Percentiles rank a stretch among this genome's conserved stretches.
phyloP scores from a whole-genome alignment of 1,284 basidiomycete genomes.

The Retiboletus flavoniger region DNA sequence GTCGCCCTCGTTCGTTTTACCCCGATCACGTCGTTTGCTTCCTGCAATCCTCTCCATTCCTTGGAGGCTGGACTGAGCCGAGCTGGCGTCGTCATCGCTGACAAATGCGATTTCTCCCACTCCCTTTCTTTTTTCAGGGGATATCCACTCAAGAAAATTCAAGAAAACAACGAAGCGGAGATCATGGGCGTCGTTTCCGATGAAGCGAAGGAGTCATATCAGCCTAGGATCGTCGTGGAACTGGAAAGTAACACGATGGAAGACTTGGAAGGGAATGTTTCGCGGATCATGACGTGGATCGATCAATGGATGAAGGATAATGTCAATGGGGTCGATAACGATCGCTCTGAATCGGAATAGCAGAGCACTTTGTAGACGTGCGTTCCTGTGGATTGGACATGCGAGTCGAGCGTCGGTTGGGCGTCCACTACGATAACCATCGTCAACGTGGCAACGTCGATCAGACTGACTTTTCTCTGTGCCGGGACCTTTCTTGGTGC shows the following conservation, averaged over 20 bases:
- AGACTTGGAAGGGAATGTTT: slow-evolving; percentile 85
- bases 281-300: slow-evolving; percentile 85
- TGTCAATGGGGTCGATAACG: background rate
- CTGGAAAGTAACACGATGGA: slow-evolving; percentile 77
- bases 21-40: background rate
- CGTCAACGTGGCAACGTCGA: background rate
- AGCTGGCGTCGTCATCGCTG: background rate
- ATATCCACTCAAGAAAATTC: slow-evolving; percentile 91
- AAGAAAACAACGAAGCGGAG: slow-evolving; percentile 98
- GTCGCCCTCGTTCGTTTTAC: background rate
- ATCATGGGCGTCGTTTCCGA: slow-evolving; percentile 94
- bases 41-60: background rate
- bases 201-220: slow-evolving; percentile 87
- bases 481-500: background rate
- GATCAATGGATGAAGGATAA: slow-evolving; percentile 69
- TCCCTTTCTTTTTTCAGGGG: slow-evolving; percentile 49
- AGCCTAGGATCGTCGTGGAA: slow-evolving; percentile 83
- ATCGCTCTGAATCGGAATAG: slow-evolving; percentile 6
- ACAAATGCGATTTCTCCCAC: background rate
- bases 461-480: background rate
- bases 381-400: background rate
- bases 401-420: background rate
- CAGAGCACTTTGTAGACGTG: background rate
- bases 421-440: background rate
- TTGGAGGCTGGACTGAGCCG: background rate